Percentiles rank a stretch among this genome's conserved stretches.
Evolutionary conservation across 2,329 filamentous ascomycete species (phyloP).

Genomic region (Penicillium oxalicum): DNA sequence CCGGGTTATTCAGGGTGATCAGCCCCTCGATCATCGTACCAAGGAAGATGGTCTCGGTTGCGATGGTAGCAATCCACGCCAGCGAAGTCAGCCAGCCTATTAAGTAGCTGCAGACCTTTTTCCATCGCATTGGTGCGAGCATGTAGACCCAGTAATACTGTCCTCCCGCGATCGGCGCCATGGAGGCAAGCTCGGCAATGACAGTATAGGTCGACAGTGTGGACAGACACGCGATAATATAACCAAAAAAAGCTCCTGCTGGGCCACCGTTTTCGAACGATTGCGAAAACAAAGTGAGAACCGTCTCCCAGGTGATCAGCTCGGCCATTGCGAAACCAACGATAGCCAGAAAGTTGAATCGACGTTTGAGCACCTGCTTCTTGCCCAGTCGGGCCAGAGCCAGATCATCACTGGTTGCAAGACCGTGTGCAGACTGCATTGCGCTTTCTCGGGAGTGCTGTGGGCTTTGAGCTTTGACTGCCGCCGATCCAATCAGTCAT

Average conservation of each 20-base stretch:
- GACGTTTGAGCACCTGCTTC: slow-evolving; percentile 42
- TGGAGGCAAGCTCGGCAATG: slow-evolving; percentile 44
- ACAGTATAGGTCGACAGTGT: slow-evolving; percentile 46
- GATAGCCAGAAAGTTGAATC: slow-evolving; percentile 40
- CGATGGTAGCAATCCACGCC: slow-evolving; percentile 41
- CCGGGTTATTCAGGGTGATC: slow-evolving; percentile 33
- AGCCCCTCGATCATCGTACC: slow-evolving; percentile 40
- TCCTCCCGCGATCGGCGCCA: slow-evolving; percentile 43
- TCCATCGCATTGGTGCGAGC: slow-evolving; percentile 37
- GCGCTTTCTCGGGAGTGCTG: neutral
- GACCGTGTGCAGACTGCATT: slow-evolving; percentile 7
- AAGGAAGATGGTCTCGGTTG: slow-evolving; percentile 39
- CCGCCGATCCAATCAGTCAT: neutral
- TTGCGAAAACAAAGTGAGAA: slow-evolving; percentile 40
- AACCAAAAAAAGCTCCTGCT: slow-evolving; percentile 48
- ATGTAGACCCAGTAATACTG: slow-evolving; percentile 46
- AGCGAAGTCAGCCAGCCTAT: slow-evolving; percentile 41
- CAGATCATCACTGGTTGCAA: slow-evolving; percentile 26
- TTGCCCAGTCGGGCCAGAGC: slow-evolving; percentile 41
- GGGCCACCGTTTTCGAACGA: slow-evolving; percentile 43
- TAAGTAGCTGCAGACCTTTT: slow-evolving; percentile 40
- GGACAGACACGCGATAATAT: slow-evolving; percentile 47
- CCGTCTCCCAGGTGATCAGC: slow-evolving; percentile 44
- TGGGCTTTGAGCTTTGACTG: neutral
- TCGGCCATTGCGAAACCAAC: slow-evolving; percentile 43